These are phyloP conservation scores for Hamamelis virginiana DNA, from an alignment of 164 flowering plant species.

Conservation along the genomic window DNA sequence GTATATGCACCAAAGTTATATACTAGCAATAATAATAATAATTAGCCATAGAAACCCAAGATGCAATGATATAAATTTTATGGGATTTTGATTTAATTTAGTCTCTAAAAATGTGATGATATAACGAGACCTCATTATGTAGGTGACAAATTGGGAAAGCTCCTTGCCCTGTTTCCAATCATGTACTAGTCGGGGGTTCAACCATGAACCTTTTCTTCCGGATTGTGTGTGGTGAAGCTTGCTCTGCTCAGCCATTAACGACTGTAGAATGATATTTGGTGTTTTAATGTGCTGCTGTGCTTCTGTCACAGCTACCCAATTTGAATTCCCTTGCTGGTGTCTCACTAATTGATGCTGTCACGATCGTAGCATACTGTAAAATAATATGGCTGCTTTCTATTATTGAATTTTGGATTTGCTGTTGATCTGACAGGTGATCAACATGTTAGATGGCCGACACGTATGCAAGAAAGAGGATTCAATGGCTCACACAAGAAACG, in stretches of 20 bases:
- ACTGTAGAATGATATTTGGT: slow-evolving; percentile 52
- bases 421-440: too few species aligned
- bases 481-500: too few species aligned
- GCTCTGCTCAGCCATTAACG: slow-evolving; percentile 27
- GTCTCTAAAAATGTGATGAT: too few species aligned
- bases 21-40: too few species aligned
- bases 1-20: too few species aligned
- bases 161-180: slow-evolving; percentile 49
- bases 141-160: slow-evolving; percentile 56
- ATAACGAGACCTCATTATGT: too few species aligned
- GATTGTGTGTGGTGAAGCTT: slow-evolving; percentile 26
- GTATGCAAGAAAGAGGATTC: too few species aligned
- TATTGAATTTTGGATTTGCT: too few species aligned
- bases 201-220: slow-evolving; percentile 44
- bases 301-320: slow-evolving; percentile 64
- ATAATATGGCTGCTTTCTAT: slow-evolving; percentile 49
- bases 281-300: slow-evolving; percentile 43
- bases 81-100: too few species aligned
- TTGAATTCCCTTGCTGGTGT: slow-evolving; percentile 64
- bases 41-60: too few species aligned
- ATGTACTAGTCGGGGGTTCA: slow-evolving; percentile 57
- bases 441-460: too few species aligned
- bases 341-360: slow-evolving; percentile 52
- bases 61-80: too few species aligned
- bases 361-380: slow-evolving; percentile 53